Base-by-base conservation (phyloP, 2,329 filamentous ascomycete genomes). In the Lecanicillium sp. region DNA sequence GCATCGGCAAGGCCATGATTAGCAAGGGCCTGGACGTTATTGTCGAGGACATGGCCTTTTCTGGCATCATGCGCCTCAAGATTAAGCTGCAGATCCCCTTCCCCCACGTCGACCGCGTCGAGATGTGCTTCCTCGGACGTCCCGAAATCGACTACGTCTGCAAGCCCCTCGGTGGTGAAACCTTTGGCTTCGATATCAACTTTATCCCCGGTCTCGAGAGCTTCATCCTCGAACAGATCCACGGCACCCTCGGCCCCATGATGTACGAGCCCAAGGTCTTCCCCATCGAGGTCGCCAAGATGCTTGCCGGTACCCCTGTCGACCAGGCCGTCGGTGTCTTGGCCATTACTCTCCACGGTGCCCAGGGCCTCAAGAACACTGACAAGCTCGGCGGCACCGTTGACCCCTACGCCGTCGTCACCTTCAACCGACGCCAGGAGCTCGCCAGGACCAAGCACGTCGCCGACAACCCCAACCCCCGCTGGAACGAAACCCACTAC, bases 231-330 rank as follows among this genome's bases (percentile, higher is more conserved):
- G 93, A 98, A 58, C 89, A 95, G 70, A 95, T 98, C 45, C 94
- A 98, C 66, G 87, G 86, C 54, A 96, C 91, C 61, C 71, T 98
- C 42, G 86, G 82, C 2, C 94, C 93, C 0, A 97, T 98, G 86
- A 95, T 98, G 89, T 98, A 98, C 63, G 84, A 83, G 30, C 93
- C 93, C 8, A 95, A 98, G 58, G 90, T 97, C 42, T 98, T 98
- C 74, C 93, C 93, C 14, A 93, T 98, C 56, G 93, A 98, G 62
- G 89, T 98, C 49, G 93, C 93, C 57, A 97, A 98, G 77, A 93
- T 98, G 88, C 76, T 98, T 54, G 87, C 91, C 36, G 93, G 93
- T 51, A 91, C 87, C 50, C 83, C 93, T 0, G 87, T 98, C 43
- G 94, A 98, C 63, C 88, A 95, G 68, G 93, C 93, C 10, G 89